Evolutionary conservation across 2,329 filamentous ascomycete species (phyloP), one percentile per base, ranked within the genome.

Genomic region (Neophaeococcomyces aloes): DNA sequence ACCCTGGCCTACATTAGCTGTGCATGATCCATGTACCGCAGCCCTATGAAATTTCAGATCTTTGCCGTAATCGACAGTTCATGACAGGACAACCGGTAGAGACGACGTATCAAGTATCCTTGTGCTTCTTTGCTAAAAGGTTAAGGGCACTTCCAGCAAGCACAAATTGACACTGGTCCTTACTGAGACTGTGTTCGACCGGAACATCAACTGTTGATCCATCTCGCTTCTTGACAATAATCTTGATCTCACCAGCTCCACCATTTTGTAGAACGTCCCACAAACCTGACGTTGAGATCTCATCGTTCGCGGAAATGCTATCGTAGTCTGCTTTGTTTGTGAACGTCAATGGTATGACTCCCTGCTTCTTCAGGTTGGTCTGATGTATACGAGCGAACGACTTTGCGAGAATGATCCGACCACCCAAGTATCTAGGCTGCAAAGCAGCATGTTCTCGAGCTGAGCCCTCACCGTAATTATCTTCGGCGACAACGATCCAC

Each of bases 341-440:
- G 59, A 98, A 94, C 0, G 86, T 95, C 56, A 98, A 71, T 2
- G 91, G 91, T 34, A 98, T 86, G 27, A 98, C 83, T 50, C 91
- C 91, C 69, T 98, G 91, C 70, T 94, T 94, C 78, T 94, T 94
- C 53, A 94, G 69, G 63, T 94, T 94, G 23, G 87, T 94, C 72
- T 94, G 87, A 69, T 94, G 87, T 61, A 94, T 94, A 42, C 87
- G 80, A 0, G 87, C 87, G 60, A 94, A 94, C 29, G 77, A 83
- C 70, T 94, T 94, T 45, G 82, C 74, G 14, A 94, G 74, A 46
- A 94, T 86, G 58, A 94, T 72, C 38, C 85, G 76, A 15, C 84
- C 86, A 47, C 87, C 88, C 2, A 94, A 79, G 66, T 88, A 94
- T n/a, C 87, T 75, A 2, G 87, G 88, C 63, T 94, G 87, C 29